Conservation (phyloP, 768 basidiomycete species). For the Lentinus tigrinus region DNA sequence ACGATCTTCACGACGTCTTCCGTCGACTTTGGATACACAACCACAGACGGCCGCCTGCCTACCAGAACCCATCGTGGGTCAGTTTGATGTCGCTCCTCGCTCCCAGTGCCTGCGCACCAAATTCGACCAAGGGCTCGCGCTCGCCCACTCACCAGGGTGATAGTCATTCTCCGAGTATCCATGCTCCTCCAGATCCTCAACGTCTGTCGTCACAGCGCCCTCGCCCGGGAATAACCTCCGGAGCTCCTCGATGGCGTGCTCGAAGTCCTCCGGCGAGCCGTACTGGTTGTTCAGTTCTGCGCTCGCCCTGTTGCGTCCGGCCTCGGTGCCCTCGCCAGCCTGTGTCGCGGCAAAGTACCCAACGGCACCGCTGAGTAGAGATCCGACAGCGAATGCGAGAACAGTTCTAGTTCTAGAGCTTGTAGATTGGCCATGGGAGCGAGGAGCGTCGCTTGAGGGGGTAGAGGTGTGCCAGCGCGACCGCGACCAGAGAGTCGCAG, state of each 20-base stretch:
- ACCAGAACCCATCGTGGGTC: background rate
- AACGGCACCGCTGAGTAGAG: background rate
- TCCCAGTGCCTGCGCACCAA: too few relatives aligned
- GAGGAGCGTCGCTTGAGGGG: too few relatives aligned
- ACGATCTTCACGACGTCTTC: constrained; percentile 83
- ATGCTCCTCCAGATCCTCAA: constrained; percentile 49
- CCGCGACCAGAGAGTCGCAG: too few relatives aligned
- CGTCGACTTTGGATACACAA: constrained; percentile 68
- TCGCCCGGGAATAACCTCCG: constrained; percentile 36
- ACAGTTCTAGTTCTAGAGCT: background rate
- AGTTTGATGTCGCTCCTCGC: too few relatives aligned
- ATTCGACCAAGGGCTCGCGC: too few relatives aligned
- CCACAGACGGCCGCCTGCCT: constrained; percentile 53
- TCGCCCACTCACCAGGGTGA: constrained; percentile 49
- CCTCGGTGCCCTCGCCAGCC: background rate
- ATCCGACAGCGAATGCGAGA: background rate
- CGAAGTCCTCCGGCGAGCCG: constrained; percentile 55
- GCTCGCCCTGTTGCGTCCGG: background rate
- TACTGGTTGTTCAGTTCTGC: constrained; percentile 31
- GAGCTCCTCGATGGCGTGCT: constrained; percentile 52
- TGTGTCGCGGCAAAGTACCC: background rate
- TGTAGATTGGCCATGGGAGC: too few relatives aligned
- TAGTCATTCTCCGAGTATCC: constrained; percentile 55
- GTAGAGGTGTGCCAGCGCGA: too few relatives aligned
- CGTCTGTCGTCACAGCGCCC: constrained; percentile 48